Conservation (phyloP, 768 basidiomycete species). For the Boletus reticuloceps region DNA sequence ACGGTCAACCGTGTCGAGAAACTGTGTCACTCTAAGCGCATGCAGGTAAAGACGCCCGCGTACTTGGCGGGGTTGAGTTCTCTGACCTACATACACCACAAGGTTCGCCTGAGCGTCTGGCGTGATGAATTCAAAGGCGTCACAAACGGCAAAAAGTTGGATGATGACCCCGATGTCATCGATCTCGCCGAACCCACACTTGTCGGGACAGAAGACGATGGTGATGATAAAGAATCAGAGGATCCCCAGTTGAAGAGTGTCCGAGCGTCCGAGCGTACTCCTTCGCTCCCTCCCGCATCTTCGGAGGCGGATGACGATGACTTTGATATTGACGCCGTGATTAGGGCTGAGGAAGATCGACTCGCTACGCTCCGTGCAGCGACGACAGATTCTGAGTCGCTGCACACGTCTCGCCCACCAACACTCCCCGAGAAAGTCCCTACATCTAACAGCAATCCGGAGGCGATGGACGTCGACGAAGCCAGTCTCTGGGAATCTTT, state of each 20-base stretch:
- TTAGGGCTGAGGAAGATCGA: slow-evolving; percentile 44
- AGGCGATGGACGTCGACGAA: slow-evolving; percentile 36
- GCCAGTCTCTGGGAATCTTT: slow-evolving; percentile 36
- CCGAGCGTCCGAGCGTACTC: slow-evolving; percentile 37
- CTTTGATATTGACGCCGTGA: slow-evolving; percentile 51
- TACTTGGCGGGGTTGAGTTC: neutral
- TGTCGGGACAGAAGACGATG: slow-evolving; percentile 25
- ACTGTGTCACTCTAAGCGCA: slow-evolving; percentile 78
- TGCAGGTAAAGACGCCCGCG: slow-evolving; percentile 59
- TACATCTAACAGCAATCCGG: slow-evolving; percentile 6
- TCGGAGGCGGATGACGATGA: slow-evolving; percentile 43
- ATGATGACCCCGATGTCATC: slow-evolving; percentile 24
- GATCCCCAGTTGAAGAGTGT: slow-evolving; percentile 13
- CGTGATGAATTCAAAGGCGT: slow-evolving; percentile 60
- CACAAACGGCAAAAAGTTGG: slow-evolving; percentile 33
- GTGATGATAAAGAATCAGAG: slow-evolving; percentile 11
- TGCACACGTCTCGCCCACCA: neutral
- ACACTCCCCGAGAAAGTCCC: slow-evolving; percentile 4
- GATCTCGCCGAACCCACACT: slow-evolving; percentile 30
- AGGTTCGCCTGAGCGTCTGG: slow-evolving; percentile 78
- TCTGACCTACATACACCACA: slow-evolving; percentile 9
- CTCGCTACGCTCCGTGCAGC: slow-evolving; percentile 22
- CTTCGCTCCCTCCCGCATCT: slow-evolving; percentile 40
- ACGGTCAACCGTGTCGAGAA: slow-evolving; percentile 86
- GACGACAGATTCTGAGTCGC: slow-evolving; percentile 2